These are phyloP conservation scores for Pseudevernia furfuracea DNA, from an alignment of 495 filamentous ascomycete species.

Conservation along the genomic window DNA sequence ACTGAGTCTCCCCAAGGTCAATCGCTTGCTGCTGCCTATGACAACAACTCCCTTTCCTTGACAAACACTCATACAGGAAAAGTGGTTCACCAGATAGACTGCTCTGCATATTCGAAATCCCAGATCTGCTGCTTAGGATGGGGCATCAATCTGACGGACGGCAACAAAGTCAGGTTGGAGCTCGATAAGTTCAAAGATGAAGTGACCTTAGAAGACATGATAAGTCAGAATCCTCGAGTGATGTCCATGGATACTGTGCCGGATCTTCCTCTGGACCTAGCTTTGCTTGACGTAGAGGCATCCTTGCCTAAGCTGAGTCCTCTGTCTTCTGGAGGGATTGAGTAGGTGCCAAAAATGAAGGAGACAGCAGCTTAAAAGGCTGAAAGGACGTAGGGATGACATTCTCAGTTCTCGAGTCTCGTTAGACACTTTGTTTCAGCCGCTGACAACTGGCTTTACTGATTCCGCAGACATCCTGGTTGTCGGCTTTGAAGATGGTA, in stretches of 20 bases:
- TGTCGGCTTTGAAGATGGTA: constrained; percentile 67
- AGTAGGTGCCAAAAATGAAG: constrained; percentile 38
- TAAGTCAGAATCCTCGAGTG: constrained; percentile 27
- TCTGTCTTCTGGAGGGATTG: constrained; percentile 52
- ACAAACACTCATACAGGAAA: constrained; percentile 71
- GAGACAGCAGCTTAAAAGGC: constrained; percentile 8
- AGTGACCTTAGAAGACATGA: constrained; percentile 38
- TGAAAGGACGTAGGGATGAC: constrained; percentile 41
- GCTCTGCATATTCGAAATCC: constrained; percentile 33
- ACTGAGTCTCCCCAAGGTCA: constrained; percentile 42
- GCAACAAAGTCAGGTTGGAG: constrained; percentile 39
- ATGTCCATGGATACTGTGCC: constrained; percentile 29
- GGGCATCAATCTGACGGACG: constrained; percentile 60
- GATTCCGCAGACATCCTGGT: constrained; percentile 77
- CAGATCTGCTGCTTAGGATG: constrained; percentile 63
- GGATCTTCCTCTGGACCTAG: constrained; percentile 71
- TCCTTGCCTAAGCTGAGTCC: constrained; percentile 72
- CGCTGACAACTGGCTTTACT: constrained; percentile 51
- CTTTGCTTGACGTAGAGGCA: constrained; percentile 69
- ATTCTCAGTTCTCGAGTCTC: constrained; percentile 63
- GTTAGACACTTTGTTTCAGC: constrained; percentile 62
- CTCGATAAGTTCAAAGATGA: constrained; percentile 38
- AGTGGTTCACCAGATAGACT: constrained; percentile 60
- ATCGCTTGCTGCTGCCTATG: constrained; percentile 70
- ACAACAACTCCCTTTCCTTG: constrained; percentile 60